A percentile compares a stretch with the other conserved stretches of the same genome.
Conservation (phyloP, 805 yeast species). For the Blastobotrys parvus region DNA sequence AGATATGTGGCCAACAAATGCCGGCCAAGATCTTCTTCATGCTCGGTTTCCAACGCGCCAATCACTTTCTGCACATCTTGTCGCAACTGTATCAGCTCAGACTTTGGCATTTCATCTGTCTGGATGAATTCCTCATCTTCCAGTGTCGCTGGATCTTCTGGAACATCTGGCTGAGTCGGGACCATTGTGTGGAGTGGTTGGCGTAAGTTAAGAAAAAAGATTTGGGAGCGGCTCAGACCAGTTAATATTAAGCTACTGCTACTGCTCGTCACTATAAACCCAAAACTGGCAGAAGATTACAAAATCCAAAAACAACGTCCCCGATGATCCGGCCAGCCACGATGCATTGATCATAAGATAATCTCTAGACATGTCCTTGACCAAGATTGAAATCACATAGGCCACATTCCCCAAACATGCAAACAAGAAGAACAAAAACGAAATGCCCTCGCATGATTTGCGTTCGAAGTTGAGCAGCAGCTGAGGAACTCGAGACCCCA, state of each 20-base stretch:
- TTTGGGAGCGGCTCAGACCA: background rate
- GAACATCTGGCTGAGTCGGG: background rate
- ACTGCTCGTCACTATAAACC: constrained; percentile 36
- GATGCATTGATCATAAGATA: constrained; percentile 77
- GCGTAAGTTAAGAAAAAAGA: background rate
- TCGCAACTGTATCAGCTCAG: background rate
- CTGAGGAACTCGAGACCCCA: constrained; percentile 92
- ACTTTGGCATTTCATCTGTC: background rate
- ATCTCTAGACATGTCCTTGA: constrained; percentile 59
- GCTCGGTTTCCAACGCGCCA: constrained; percentile 17
- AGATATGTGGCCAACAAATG: constrained; percentile 57
- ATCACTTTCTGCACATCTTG: constrained; percentile 6
- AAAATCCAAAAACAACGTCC: constrained; percentile 78
- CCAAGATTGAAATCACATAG: constrained; percentile 76
- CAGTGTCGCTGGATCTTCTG: constrained; percentile 1
- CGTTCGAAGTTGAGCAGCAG: constrained; percentile 75
- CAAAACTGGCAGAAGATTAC: constrained; percentile 81
- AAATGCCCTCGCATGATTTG: constrained; percentile 91
- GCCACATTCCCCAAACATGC: constrained; percentile 93
- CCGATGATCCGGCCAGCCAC: constrained; percentile 88
- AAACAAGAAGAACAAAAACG: constrained; percentile 85
- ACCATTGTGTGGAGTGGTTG: background rate
- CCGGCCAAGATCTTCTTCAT: constrained; percentile 42
- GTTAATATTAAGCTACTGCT: background rate
- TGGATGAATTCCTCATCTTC: background rate